Conservation (phyloP, 768 basidiomycete species). For the Asterophora parasitica region DNA sequence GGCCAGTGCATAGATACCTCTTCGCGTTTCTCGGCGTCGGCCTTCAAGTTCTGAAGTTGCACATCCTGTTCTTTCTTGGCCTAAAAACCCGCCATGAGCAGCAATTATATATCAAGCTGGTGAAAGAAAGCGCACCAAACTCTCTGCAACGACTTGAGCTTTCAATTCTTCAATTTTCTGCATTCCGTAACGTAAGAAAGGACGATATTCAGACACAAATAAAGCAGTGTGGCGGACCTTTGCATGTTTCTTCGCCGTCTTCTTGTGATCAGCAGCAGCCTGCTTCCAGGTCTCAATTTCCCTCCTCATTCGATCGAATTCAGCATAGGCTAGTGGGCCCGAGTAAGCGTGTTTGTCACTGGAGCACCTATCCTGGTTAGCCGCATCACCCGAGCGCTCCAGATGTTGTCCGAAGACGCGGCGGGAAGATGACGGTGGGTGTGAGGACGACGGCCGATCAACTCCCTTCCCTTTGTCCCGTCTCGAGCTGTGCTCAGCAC, state of each 20-base stretch:
- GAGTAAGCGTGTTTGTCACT: constrained; percentile 17
- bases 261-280: constrained; percentile 42
- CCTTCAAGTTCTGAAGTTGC: constrained; percentile 39
- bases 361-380: constrained; percentile 9
- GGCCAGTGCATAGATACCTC: constrained; percentile 38
- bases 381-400: constrained; percentile 5
- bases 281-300: constrained; percentile 56
- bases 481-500: constrained; percentile 4
- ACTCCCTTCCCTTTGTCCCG: constrained; percentile 21
- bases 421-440: constrained; percentile 9
- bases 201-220: neutral
- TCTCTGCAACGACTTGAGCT: constrained; percentile 33
- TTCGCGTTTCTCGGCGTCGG: constrained; percentile 46
- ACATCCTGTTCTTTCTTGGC: constrained; percentile 40
- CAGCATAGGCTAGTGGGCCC: constrained; percentile 39
- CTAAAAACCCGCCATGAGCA: constrained; percentile 23
- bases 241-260: constrained; percentile 45
- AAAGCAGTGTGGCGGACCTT: constrained; percentile 39
- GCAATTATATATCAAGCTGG: neutral
- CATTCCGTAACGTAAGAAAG: neutral
- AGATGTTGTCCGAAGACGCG: constrained; percentile 5
- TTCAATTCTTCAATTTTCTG: constrained; percentile 54
- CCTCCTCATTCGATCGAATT: constrained; percentile 49
- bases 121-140: constrained; percentile 28
- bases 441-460: constrained; percentile 7